phyloP scores from a whole-genome alignment of 257 asterid genomes.

The Pogostemon cablin region DNA sequence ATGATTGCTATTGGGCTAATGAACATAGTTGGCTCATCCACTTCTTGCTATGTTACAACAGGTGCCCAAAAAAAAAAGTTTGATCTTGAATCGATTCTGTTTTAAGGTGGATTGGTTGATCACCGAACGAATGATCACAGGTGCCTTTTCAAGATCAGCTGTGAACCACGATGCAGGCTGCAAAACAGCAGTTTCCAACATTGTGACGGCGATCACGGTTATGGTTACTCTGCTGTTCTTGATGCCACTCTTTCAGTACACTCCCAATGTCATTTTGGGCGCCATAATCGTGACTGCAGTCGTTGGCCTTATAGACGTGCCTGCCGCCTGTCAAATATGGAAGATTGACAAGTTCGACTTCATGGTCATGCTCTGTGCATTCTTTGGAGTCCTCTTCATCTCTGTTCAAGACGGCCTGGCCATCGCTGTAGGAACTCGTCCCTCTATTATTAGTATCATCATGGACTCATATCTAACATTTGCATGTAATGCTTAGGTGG shows the following conservation, averaged over 20 bases:
- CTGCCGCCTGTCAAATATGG: constrained; percentile 73
- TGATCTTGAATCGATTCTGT: not conserved
- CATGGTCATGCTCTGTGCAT: constrained; percentile 61
- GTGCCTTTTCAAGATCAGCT: constrained; percentile 80
- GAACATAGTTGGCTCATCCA: constrained; percentile 75
- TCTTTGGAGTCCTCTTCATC: constrained; percentile 70
- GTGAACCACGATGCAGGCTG: constrained; percentile 88
- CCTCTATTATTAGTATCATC: not conserved
- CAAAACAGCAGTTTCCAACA: constrained; percentile 73
- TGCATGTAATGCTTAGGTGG: constrained; percentile 34
- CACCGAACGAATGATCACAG: constrained; percentile 30
- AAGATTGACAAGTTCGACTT: constrained; percentile 75
- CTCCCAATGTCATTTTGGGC: constrained; percentile 71
- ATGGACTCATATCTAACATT: not conserved
- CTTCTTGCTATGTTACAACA: constrained; percentile 76
- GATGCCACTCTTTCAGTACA: constrained; percentile 82
- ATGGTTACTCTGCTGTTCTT: constrained; percentile 80
- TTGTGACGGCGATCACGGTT: constrained; percentile 73
- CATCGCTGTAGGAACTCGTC: constrained; percentile 47
- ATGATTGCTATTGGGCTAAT: constrained; percentile 82
- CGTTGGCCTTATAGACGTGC: constrained; percentile 64
- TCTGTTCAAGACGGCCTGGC: constrained; percentile 78
- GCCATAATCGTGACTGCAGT: constrained; percentile 78
- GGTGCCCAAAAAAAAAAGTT: constrained; percentile 29
- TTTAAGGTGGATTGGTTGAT: no score